Percentiles rank a stretch among this genome's conserved stretches.
Evolutionary conservation across 768 basidiomycete species (phyloP).

Genomic region (Sarcomyxa edulis): DNA sequence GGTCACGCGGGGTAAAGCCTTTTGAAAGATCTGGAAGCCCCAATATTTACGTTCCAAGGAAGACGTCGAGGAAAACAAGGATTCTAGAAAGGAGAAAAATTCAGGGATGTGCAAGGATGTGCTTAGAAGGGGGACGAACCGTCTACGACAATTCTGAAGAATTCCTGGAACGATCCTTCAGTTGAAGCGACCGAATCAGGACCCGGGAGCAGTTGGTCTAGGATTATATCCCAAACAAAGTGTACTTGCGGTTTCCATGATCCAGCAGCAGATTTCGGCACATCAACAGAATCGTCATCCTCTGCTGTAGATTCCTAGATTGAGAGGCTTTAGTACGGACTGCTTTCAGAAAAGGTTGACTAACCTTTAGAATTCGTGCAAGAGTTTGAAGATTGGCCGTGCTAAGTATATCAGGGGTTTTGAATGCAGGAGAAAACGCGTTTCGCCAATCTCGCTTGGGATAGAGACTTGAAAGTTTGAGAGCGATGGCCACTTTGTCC

Average conservation of each 20-base stretch:
- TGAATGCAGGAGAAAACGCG: slow-evolving; percentile 69
- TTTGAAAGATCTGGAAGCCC: slow-evolving; percentile 92
- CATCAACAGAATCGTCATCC: slow-evolving; percentile 45
- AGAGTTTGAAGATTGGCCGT: slow-evolving; percentile 68
- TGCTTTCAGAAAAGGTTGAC: too few relatives aligned
- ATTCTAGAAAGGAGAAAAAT: slow-evolving; percentile 47
- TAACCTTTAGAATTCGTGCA: slow-evolving; percentile 77
- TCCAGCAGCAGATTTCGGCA: slow-evolving; percentile 43
- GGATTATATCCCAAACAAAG: slow-evolving; percentile 83
- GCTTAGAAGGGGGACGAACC: slow-evolving; percentile 53
- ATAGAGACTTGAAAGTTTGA: slow-evolving; percentile 60
- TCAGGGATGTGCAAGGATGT: not conserved
- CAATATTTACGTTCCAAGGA: slow-evolving; percentile 89
- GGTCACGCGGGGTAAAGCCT: slow-evolving; percentile 63
- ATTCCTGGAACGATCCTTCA: slow-evolving; percentile 78
- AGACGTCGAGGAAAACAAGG: slow-evolving; percentile 77
- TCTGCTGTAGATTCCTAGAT: slow-evolving; percentile 52
- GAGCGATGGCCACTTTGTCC: slow-evolving; percentile 79
- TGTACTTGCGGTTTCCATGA: slow-evolving; percentile 90
- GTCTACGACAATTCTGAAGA: slow-evolving; percentile 88
- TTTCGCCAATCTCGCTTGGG: slow-evolving; percentile 66
- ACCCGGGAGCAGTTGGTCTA: slow-evolving; percentile 66
- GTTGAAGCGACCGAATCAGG: slow-evolving; percentile 28
- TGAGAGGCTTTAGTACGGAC: slow-evolving; percentile 3
- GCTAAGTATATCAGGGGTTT: slow-evolving; percentile 63